Conservation (phyloP, 352 stramenopile species). For the Globisporangium middletonii region DNA sequence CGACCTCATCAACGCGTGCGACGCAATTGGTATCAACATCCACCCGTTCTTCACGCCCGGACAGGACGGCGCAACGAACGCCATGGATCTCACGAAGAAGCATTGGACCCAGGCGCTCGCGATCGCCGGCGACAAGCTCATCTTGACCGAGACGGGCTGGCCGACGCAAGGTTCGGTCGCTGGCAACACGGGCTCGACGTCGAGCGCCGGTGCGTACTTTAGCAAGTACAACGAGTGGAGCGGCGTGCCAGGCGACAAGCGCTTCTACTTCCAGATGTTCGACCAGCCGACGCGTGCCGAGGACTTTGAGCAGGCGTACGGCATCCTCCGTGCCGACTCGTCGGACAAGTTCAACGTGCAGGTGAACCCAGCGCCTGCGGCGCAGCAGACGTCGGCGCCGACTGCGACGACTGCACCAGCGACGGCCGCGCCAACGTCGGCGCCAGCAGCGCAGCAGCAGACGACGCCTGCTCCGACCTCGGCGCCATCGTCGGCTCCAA, state of each 20-base stretch:
- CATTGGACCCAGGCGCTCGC: conserved; percentile 42
- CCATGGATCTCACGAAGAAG: conserved; percentile 41
- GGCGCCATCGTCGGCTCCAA: background rate
- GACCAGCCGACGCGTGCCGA: conserved; percentile 39
- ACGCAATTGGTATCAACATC: conserved; percentile 52
- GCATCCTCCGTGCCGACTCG: conserved; percentile 20
- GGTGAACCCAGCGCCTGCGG: background rate
- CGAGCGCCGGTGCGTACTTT: conserved; percentile 42
- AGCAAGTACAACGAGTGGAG: conserved; percentile 59
- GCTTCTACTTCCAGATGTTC: conserved; percentile 81
- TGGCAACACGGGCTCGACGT: conserved; percentile 31
- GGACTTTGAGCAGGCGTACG: conserved; percentile 47
- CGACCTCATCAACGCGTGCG: conserved; percentile 34
- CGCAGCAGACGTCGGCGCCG: background rate
- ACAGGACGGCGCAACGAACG: conserved; percentile 23
- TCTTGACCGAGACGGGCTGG: conserved; percentile 54
- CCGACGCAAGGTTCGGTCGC: conserved; percentile 29
- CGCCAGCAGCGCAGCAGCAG: background rate
- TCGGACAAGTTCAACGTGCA: conserved; percentile 44
- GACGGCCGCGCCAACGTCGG: conserved; percentile 11
- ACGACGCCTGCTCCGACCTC: background rate
- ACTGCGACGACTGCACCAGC: background rate
- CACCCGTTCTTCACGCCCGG: conserved; percentile 57
- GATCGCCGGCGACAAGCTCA: conserved; percentile 33
- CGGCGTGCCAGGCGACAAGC: conserved; percentile 32